These are phyloP conservation scores for Haematococcus lacustris DNA, from an alignment of 139 green algal species.

Conservation along the genomic window DNA sequence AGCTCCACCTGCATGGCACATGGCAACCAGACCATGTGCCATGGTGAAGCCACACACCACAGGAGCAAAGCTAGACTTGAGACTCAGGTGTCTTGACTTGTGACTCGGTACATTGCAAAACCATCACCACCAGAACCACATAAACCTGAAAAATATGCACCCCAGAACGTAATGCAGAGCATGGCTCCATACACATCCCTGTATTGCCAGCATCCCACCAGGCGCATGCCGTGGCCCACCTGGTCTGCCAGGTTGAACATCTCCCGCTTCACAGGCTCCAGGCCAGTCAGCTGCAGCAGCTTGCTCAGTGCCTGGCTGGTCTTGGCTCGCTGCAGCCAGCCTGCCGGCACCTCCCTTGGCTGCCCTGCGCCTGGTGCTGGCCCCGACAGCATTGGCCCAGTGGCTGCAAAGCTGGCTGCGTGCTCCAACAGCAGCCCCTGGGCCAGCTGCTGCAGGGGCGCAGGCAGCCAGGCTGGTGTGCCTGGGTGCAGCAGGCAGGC, in stretches of 20 bases:
- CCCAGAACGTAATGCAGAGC: neutral
- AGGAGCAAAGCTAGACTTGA: too few species aligned
- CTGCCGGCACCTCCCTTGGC: neutral
- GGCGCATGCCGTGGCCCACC: constrained; percentile 8
- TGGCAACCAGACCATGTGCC: too few species aligned
- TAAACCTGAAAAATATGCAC: neutral
- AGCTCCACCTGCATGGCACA: constrained; percentile 27
- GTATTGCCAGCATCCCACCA: too few species aligned
- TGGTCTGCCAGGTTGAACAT: constrained; percentile 25
- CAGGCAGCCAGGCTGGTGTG: constrained; percentile 3
- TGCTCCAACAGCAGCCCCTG: neutral
- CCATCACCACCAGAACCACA: neutral
- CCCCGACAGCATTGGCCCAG: neutral
- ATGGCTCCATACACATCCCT: neutral
- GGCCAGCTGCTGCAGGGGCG: neutral
- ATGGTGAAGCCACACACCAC: too few species aligned
- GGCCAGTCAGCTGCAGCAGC: constrained; percentile 23
- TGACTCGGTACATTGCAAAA: too few species aligned
- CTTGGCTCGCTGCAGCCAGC: neutral
- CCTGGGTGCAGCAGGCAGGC: constrained; percentile 38
- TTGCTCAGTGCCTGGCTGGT: constrained; percentile 10
- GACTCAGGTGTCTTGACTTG: too few species aligned
- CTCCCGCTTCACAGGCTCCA: constrained; percentile 26
- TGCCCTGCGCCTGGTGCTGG: neutral
- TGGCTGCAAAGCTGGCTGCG: neutral